Conservation (phyloP, 306 rosid genomes). For the Rubus parviflorus region DNA sequence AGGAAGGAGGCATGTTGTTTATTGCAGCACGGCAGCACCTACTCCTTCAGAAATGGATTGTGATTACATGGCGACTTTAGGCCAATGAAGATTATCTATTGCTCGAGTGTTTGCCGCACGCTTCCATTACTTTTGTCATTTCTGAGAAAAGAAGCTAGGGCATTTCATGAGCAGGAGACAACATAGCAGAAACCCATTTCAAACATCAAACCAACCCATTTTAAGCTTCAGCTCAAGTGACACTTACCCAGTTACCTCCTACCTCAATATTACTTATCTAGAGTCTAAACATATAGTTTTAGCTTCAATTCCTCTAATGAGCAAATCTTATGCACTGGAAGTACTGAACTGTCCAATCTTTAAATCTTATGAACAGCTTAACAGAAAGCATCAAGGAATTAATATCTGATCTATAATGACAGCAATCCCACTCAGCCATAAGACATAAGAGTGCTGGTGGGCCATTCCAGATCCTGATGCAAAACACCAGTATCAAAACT, state of each 20-base stretch:
- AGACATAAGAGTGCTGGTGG: no score
- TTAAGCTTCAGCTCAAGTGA: background rate
- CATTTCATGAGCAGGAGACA: background rate
- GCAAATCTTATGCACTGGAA: background rate
- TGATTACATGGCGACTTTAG: constrained; percentile 7
- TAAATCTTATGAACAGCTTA: background rate
- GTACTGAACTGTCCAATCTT: background rate
- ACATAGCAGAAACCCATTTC: background rate
- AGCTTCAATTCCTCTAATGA: background rate
- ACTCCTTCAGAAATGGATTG: constrained; percentile 20
- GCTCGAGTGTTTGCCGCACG: background rate
- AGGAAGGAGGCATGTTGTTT: background rate
- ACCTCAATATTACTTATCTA: background rate
- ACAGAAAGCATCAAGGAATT: background rate
- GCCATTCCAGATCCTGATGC: background rate
- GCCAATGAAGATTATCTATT: background rate
- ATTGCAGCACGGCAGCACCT: constrained; percentile 23
- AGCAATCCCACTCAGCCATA: background rate
- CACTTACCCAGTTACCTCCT: background rate
- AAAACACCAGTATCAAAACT: background rate
- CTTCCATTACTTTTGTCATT: background rate
- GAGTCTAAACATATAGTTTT: no score
- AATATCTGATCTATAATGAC: background rate
- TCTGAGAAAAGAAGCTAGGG: background rate
- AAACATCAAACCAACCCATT: no score